These are phyloP conservation scores for Ophiognomonia clavigignenti-juglandacearum DNA, from an alignment of 2,329 filamentous ascomycete species.

Conservation along the genomic window DNA sequence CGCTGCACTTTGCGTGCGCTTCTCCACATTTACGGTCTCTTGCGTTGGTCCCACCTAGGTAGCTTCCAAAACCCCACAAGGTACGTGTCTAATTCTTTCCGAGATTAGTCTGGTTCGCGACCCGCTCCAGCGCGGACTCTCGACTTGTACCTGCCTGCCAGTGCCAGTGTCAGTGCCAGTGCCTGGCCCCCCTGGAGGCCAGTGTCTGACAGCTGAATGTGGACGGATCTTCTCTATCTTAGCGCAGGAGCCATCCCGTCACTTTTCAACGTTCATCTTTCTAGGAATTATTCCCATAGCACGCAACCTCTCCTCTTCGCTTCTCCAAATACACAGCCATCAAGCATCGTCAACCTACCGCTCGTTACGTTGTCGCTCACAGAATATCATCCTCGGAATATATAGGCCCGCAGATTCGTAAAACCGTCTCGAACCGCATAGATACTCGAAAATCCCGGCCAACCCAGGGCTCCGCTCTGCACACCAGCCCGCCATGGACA, in stretches of 20 bases:
- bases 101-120: conserved; percentile 1
- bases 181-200: no score
- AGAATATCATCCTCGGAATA: not conserved
- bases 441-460: not conserved
- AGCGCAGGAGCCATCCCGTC: conserved; percentile 9
- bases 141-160: not conserved
- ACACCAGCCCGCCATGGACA: conserved; percentile 15
- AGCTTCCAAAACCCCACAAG: no score
- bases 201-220: conserved; percentile 16
- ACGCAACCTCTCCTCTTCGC: conserved; percentile 1
- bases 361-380: not conserved
- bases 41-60: conserved; percentile 4
- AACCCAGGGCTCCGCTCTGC: conserved; percentile 12
- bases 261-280: conserved; percentile 8
- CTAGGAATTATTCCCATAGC: conserved; percentile 6
- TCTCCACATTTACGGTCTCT: not conserved
- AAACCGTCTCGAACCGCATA: conserved; percentile 2
- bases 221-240: conserved; percentile 13
- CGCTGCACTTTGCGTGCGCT: not conserved
- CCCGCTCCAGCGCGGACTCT: conserved; percentile 6
- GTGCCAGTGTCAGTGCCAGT: no score
- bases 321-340: conserved; percentile 5
- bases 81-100: not conserved
- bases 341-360: not conserved
- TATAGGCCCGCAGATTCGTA: no score